Base-by-base conservation (phyloP, 2,329 filamentous ascomycete genomes). In the Fusarium aywerte region DNA sequence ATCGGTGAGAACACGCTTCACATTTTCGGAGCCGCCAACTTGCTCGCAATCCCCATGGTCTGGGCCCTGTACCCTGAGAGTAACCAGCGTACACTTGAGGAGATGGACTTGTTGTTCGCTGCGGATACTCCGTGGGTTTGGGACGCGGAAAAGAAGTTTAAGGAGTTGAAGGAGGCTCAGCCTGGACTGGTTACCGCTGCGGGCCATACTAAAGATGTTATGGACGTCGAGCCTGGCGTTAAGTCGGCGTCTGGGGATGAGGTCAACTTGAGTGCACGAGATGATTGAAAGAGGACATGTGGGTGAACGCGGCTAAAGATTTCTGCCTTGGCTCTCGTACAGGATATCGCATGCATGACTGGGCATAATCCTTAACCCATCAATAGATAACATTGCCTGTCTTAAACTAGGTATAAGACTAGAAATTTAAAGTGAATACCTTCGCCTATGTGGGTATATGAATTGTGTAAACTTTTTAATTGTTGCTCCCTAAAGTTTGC, bases 31-130 rank as follows among this genome's bases (percentile, higher is more conserved):
- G 87, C 84, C 5, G 86, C 84, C 73, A 93, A 92, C 72, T 77
- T 88, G 10, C 76, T 91, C 29, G 84, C 85, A 2, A 89, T 93
- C 6, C 85, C 89, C 1, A 86, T 92, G 77, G 87, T 92, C 0
- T 93, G 89, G 88, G 88, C 89, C 0, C 72, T 93, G 0, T 93
- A 92, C 58, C 91, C 90, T 0, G 91, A 93, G 74, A 91, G 87
- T 4, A 92, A 89, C 72, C 88, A 91, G 74, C 84, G 90, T 0
- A 92, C 90, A 0, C 80, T 93, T 0, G 91, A 93, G 72, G 90
- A 92, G 72, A 92, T 93, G 81, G 88, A 93, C 62, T 77, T 92
- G 0, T 77, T 93, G 0, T 93, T 93, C 68, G 88, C 90, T 0
- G 84, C 87, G 1, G 81, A 88, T 18, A 88, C 83, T 1, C 86